phyloP scores from a whole-genome alignment of 352 stramenopile species.

The Phytophthora hibernalis region DNA sequence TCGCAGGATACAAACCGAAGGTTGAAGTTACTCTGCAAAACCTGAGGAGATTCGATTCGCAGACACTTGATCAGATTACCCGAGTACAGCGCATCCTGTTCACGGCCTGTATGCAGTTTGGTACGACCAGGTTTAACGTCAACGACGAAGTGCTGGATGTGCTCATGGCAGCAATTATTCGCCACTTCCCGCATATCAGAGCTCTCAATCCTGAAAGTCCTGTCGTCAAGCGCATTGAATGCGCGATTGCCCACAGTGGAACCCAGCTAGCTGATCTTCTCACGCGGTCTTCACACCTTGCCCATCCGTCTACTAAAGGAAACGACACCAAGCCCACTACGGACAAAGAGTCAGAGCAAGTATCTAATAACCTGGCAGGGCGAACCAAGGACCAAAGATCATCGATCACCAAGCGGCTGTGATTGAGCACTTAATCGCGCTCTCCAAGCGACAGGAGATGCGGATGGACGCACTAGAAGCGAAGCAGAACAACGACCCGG shows the following conservation, averaged over 20 bases:
- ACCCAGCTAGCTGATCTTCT: slow-evolving; percentile 1
- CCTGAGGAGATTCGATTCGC: not conserved
- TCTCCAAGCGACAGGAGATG: not conserved
- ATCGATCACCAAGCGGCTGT: not conserved
- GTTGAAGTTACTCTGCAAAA: not conserved
- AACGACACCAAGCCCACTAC: too few relatives aligned
- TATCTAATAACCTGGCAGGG: not conserved
- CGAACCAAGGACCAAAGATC: not conserved
- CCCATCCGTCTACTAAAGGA: not conserved
- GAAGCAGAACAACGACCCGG: not conserved
- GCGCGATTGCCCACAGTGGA: not conserved
- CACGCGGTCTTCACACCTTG: slow-evolving; percentile 9
- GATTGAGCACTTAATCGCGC: not conserved
- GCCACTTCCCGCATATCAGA: slow-evolving; percentile 21
- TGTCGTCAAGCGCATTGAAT: slow-evolving; percentile 5
- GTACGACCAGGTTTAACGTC: slow-evolving; percentile 3
- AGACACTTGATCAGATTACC: not conserved
- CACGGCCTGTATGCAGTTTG: not conserved
- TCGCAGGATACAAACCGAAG: slow-evolving; percentile 17
- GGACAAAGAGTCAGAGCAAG: not conserved
- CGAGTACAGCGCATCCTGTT: not conserved
- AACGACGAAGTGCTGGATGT: slow-evolving; percentile 7
- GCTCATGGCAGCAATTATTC: slow-evolving; percentile 5
- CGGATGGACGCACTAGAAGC: not conserved
- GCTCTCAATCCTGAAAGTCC: slow-evolving; percentile 3